Evolutionary conservation across 2,329 filamentous ascomycete genomes (phyloP), one percentile per base, ranked within the genome.

Genomic region (Colletotrichum karsti): DNA sequence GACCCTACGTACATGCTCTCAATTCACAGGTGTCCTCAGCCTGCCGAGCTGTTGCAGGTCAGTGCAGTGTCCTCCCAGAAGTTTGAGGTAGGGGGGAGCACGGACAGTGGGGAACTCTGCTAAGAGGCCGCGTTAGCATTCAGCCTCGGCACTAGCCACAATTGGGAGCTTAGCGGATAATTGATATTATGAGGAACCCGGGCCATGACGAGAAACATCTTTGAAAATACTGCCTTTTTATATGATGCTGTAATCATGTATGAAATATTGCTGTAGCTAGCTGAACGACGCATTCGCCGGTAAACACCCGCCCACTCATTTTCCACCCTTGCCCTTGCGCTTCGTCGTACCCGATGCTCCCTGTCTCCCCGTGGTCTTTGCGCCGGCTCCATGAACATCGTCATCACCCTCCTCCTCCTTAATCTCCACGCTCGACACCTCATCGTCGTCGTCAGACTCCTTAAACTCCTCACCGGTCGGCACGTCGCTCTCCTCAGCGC

Each of bases 251-350:
- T 5, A 30, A 44, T 26, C 57, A 51, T 53, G 51, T 63, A 56
- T 57, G 50, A 28, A 57, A 63, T 67, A 6, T 26, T 57, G 59
- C 35, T 63, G 42, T 57, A 44, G 22, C 35, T 67, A 63, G 59
- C 51, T 51, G 15, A 30, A n/a, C 42, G 37, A 35, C 42, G 26
- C 9, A 24, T 35, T 46, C 28, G 55, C 55, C 55, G 18, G 13
- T 46, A 50, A 30, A 28, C 28, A 50, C 28, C 46, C 55, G 35
- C 28, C 39, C 41, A 37, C 39, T 68, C 28, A 69, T n/a, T 61
- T 69, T 20, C 62, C 56, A 20, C 66, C 51, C 63, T 64, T 68
- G 26, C 67, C 67, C 69, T 62, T 71, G 33, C 69, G 69, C 44
- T 68, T 71, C 42, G 58, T 70, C 37, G 67, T 46, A 5, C 50